Evolutionary conservation across 2,329 filamentous ascomycete species (phyloP).

Genomic region (Nannizziopsis barbatae): DNA sequence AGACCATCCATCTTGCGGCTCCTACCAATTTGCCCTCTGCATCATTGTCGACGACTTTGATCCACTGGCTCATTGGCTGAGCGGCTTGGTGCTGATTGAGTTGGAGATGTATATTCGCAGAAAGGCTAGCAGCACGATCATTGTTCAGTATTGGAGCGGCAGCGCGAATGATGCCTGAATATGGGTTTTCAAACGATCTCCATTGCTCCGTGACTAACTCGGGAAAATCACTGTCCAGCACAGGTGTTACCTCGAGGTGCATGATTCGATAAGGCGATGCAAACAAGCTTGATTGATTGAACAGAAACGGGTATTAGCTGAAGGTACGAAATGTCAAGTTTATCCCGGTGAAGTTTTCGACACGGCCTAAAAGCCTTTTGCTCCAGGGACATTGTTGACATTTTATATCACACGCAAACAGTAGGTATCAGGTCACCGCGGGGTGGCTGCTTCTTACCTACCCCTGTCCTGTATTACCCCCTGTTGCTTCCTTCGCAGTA

Average conservation of each 20-base stretch:
- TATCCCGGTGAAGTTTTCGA: no score
- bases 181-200: conserved; percentile 19
- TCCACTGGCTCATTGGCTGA: conserved; percentile 23
- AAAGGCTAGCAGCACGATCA: conserved; percentile 10
- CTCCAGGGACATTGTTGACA: no score
- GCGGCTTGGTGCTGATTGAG: conserved; percentile 18
- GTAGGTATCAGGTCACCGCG: no score
- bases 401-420: no score
- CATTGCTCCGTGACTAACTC: conserved; percentile 12
- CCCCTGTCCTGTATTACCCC: no score
- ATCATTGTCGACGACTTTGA: conserved; percentile 24
- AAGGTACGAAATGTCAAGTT: not conserved
- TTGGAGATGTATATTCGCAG: conserved; percentile 17
- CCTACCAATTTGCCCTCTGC: conserved; percentile 23
- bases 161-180: conserved; percentile 20
- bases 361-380: no score
- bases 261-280: not conserved
- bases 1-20: conserved; percentile 23
- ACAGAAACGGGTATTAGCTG: not conserved
- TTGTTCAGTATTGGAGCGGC: conserved; percentile 22
- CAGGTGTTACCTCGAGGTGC: conserved; percentile 4
- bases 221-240: conserved; percentile 12
- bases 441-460: no score
- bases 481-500: no score
- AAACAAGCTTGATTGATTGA: not conserved